Evolutionary conservation across 2,329 filamentous ascomycete genomes (phyloP).

Genomic region (Eurotiales sp.): DNA sequence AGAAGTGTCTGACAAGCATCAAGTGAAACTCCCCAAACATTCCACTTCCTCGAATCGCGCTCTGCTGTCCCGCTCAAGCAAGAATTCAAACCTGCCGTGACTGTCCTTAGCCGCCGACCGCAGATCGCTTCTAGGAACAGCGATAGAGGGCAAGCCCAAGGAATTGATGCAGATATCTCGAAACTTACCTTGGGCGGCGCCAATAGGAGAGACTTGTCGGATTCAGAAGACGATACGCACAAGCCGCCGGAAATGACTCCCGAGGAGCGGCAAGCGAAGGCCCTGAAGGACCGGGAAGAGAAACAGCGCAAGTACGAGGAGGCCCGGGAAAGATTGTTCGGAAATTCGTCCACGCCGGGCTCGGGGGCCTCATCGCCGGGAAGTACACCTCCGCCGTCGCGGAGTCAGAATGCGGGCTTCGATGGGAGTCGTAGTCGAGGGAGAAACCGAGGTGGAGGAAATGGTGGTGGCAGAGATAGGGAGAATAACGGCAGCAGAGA

Average conservation of each 20-base stretch:
- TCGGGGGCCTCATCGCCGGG: conserved; percentile 57
- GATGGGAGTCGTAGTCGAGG: conserved; percentile 39
- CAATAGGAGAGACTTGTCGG: conserved; percentile 51
- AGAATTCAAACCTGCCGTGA: conserved; percentile 77
- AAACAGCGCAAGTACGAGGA: conserved; percentile 90
- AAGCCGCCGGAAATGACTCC: conserved; percentile 63
- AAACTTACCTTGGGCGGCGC: conserved; percentile 40
- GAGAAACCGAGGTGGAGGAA: conserved; percentile 48
- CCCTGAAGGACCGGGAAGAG: conserved; percentile 77
- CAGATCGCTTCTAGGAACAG: conserved; percentile 57
- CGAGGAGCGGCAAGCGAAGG: conserved; percentile 73
- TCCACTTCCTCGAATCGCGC: conserved; percentile 69
- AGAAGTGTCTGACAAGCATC: not conserved
- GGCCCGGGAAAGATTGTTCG: conserved; percentile 81
- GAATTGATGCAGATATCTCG: conserved; percentile 40
- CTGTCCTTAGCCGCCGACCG: conserved; percentile 80
- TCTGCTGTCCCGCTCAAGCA: conserved; percentile 61
- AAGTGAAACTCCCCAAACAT: conserved; percentile 70
- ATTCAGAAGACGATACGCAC: conserved; percentile 62
- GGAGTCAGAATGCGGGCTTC: conserved; percentile 27
- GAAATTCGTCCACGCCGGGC: conserved; percentile 46
- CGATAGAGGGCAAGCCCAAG: conserved; percentile 18
- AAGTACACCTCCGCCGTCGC: conserved; percentile 58
- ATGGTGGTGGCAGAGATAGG: conserved; percentile 23
- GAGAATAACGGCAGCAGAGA: conserved; percentile 22